Percentiles rank a stretch among this genome's conserved stretches.
phyloP scores from a whole-genome alignment of 345 rosid genomes.

The Corymbia maculata region DNA sequence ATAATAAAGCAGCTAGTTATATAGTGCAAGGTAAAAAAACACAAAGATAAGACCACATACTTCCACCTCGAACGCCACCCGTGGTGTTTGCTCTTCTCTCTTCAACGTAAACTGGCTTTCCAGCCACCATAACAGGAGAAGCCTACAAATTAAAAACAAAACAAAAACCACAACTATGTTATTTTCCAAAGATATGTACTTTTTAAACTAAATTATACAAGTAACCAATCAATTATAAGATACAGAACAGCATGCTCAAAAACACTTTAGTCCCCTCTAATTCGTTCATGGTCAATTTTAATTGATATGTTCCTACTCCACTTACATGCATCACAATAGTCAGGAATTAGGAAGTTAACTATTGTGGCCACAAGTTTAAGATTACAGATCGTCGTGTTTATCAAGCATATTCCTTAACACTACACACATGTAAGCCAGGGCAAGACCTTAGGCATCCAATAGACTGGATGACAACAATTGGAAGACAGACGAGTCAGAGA shows the following conservation, averaged over 20 bases:
- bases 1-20: neutral
- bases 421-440: neutral
- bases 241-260: neutral
- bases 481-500: neutral
- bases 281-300: neutral
- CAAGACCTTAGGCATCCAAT: neutral
- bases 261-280: neutral
- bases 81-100: conserved; percentile 89
- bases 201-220: neutral
- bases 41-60: conserved; percentile 23
- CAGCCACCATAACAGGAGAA: conserved; percentile 85
- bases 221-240: neutral
- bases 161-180: neutral
- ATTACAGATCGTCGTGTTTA: neutral
- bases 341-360: neutral
- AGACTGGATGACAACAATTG: neutral
- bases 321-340: neutral
- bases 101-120: conserved; percentile 82
- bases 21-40: neutral
- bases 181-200: neutral
- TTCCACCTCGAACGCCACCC: conserved; percentile 71
- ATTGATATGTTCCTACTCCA: neutral
- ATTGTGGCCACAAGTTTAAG: neutral
- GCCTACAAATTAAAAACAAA: conserved; percentile 35
- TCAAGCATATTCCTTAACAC: neutral